Evolutionary conservation across 768 basidiomycete genomes (phyloP).

Genomic region (Rhizopogon rudus): DNA sequence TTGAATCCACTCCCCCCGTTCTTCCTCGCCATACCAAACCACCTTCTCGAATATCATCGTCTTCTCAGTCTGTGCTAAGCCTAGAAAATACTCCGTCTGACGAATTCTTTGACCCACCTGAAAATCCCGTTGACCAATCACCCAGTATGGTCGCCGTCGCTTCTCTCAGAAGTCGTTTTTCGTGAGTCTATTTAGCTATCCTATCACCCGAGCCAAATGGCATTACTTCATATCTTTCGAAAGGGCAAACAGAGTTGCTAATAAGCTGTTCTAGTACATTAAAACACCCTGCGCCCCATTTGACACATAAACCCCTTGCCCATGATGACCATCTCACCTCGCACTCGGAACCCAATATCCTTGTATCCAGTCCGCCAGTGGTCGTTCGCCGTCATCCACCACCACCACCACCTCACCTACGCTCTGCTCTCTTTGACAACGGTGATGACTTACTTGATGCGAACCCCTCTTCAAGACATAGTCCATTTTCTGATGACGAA

Average conservation of each 20-base stretch:
- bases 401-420: constrained; percentile 4
- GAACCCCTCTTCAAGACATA: constrained; percentile 16
- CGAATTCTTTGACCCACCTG: not conserved
- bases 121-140: not conserved
- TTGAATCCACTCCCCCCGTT: constrained; percentile 9
- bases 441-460: constrained; percentile 17
- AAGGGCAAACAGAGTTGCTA: not conserved
- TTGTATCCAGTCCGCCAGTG: constrained; percentile 16
- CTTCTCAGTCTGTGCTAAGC: not conserved
- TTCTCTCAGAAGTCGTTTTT: constrained; percentile 40
- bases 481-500: constrained; percentile 28
- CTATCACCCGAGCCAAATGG: not conserved
- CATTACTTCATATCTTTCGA: too few species aligned
- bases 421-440: constrained; percentile 13
- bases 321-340: constrained; percentile 13
- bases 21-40: constrained; percentile 14
- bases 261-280: constrained; percentile 11
- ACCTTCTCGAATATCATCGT: not conserved
- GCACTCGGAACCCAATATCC: constrained; percentile 20
- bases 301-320: constrained; percentile 4
- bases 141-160: constrained; percentile 26
- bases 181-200: constrained; percentile 34
- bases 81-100: not conserved
- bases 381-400: constrained; percentile 16
- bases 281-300: constrained; percentile 34